Evolutionary conservation across 495 filamentous ascomycete genomes (phyloP), one percentile per base, ranked within the genome.

Genomic region (Parathielavia hyrcaniae): DNA sequence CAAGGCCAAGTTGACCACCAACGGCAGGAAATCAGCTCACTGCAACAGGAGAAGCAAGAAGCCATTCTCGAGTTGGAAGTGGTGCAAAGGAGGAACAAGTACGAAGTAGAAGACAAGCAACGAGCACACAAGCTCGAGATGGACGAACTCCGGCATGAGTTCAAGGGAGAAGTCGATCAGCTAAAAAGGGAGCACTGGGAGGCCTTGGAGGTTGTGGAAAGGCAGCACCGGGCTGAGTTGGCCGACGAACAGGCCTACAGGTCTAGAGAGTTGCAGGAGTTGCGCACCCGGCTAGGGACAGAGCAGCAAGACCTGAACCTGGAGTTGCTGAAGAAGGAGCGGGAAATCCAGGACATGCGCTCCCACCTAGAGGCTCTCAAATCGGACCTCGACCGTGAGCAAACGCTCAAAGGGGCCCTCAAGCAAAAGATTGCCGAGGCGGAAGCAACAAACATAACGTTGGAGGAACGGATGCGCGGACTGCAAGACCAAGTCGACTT

Each of bases 401-500:
- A 68, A 23, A 67, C 53, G 13, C 53, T 67, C 32, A 65, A 62
- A 51, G 55, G 39, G 19, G 48, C 32, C 0, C 59, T 71, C 13
- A 61, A 69, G 55, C 75, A 79, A 13, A 84, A 86, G 49, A 68
- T 91, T n/a, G 74, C 82, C 23, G 84, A 87, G 20, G 76, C 79
- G 40, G 79, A 82, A 36, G 78, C 77, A 32, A 83, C 82, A n/a
- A 79, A 79, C 50, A 71, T 85, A 36, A 80, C 79, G 0, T 69
- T 97, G 19, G 90, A 96, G 58, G 84, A 83, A 2, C 82, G 86
- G 5, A 84, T 86, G 39, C 82, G 84, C 48, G 86, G 85, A 11
- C 80, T 95, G 40, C 83, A 84, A 59, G 86, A 85, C 5, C 84
- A 88, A 46, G 88, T 93, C 54, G 86, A 93, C 56, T 90, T 91